Base-by-base conservation (phyloP, 352 stramenopile genomes). In the Albugo candida region DNA sequence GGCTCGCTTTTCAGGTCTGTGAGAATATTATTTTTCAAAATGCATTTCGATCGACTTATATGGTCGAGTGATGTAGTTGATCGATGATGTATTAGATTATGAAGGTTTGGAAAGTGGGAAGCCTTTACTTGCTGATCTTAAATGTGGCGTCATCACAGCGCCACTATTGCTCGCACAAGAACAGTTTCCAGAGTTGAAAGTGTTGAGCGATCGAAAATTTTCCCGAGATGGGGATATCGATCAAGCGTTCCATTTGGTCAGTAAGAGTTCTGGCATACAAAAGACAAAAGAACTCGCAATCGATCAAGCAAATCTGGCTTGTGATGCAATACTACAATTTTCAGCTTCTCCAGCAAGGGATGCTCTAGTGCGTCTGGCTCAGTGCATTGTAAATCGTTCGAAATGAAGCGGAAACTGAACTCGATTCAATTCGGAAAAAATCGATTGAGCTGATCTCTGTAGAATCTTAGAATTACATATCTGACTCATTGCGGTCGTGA, bases 61-160 rank as follows among this genome's bases (percentile, higher is more conserved):
- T 31, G n/a, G n/a, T n/a, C n/a, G n/a, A 27, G 31, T 37, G 16
- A 2, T 47, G 40, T 48, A 87, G 76, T 60, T 97, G 45, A 94
- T 99, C 45, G 95, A 99, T 62, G 95, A 99, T 60, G 89, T 97
- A 31, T 72, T 99, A 38, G 95, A 99, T 70, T 99, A 97, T 67
- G 82, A 97, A 59, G 94, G 93, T 40, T 82, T 76, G 52, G 64
- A 92, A 44, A 80, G 72, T 13, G 94, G 94, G 51, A 99, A 98
- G 61, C 93, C 93, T 31, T 67, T 95, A 20, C 65, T 98, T 56
- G 84, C 86, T 36, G 94, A 99, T 60, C 73, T 98, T 17, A 96
- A 83, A 55, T 77, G 71, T n/a, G 94, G 95, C 1, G 65, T 98
- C 27, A 87, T 92, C 4, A 99, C 95, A n/a, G 95, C 92, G 48